phyloP scores from a whole-genome alignment of 768 basidiomycete genomes.

The Lactifluus echinatus region DNA sequence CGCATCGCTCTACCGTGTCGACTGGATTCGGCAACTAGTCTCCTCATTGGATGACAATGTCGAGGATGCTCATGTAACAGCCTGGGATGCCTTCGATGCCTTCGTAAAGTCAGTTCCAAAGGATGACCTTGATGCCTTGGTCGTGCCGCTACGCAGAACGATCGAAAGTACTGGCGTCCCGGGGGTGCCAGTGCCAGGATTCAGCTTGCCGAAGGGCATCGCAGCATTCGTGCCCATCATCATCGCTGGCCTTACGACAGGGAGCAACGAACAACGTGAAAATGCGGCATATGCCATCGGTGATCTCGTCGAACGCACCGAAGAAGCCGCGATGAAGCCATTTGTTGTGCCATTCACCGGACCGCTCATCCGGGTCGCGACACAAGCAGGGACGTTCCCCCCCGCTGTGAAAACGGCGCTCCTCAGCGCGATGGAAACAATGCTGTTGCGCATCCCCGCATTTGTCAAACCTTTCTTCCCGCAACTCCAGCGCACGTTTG shows the following conservation, averaged over 20 bases:
- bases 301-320: slow-evolving; percentile 87
- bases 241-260: slow-evolving; percentile 87
- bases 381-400: slow-evolving; percentile 81
- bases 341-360: slow-evolving; percentile 95
- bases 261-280: slow-evolving; percentile 91
- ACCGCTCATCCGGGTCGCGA: slow-evolving; percentile 90
- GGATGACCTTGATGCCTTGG: slow-evolving; percentile 85
- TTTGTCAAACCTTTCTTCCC: slow-evolving; percentile 99
- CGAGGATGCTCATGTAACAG: slow-evolving; percentile 68
- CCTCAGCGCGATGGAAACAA: slow-evolving; percentile 72
- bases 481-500: slow-evolving; percentile 91
- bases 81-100: slow-evolving; percentile 73
- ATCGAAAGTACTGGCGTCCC: slow-evolving; percentile 81
- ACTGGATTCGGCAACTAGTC: slow-evolving; percentile 90
- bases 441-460: slow-evolving; percentile 77
- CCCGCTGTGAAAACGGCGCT: slow-evolving; percentile 92
- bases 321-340: slow-evolving; percentile 81
- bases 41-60: slow-evolving; percentile 73
- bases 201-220: slow-evolving; percentile 76
- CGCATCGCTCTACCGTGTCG: slow-evolving; percentile 75
- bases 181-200: slow-evolving; percentile 73
- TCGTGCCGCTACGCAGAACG: slow-evolving; percentile 79
- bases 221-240: slow-evolving; percentile 79
- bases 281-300: slow-evolving; percentile 94
- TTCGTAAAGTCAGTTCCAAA: slow-evolving; percentile 89